Evolutionary conservation across 306 rosid species (phyloP).

Genomic region (Glycine tomentella): DNA sequence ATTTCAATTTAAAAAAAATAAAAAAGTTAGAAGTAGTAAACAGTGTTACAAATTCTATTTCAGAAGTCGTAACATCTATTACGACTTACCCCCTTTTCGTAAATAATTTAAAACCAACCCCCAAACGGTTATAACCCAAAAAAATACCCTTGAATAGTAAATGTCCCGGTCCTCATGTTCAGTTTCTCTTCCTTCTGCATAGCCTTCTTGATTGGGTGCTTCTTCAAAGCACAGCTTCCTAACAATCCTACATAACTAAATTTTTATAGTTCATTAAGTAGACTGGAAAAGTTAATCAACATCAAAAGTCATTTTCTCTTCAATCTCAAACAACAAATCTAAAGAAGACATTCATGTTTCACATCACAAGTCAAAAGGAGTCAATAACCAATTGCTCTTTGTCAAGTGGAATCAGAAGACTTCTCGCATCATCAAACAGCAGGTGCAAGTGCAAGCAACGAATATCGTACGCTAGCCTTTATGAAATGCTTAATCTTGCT

Average conservation of each 20-base stretch:
- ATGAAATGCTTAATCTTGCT: constrained; percentile 13
- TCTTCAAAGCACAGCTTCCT: background rate
- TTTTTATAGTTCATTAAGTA: background rate
- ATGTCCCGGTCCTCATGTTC: too few species aligned
- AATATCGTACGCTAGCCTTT: background rate
- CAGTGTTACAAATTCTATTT: too few species aligned
- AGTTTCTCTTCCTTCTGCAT: background rate
- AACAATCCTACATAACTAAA: background rate
- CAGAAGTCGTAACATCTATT: too few species aligned
- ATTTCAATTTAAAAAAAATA: too few species aligned
- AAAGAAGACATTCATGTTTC: constrained; percentile 3
- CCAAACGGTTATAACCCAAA: too few species aligned
- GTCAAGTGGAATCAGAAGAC: too few species aligned
- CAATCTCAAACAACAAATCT: constrained; percentile 6
- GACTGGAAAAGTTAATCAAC: background rate
- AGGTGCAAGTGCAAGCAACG: background rate
- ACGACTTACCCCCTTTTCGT: too few species aligned
- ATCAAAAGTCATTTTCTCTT: background rate
- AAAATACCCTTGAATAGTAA: too few species aligned
- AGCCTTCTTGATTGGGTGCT: background rate
- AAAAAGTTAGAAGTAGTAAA: too few species aligned
- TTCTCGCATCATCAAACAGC: too few species aligned
- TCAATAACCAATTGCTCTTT: background rate
- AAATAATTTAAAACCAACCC: too few species aligned
- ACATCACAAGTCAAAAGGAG: background rate